These are phyloP conservation scores for Ascochyta fabae DNA, from an alignment of 2,329 filamentous ascomycete species.

Conservation along the genomic window DNA sequence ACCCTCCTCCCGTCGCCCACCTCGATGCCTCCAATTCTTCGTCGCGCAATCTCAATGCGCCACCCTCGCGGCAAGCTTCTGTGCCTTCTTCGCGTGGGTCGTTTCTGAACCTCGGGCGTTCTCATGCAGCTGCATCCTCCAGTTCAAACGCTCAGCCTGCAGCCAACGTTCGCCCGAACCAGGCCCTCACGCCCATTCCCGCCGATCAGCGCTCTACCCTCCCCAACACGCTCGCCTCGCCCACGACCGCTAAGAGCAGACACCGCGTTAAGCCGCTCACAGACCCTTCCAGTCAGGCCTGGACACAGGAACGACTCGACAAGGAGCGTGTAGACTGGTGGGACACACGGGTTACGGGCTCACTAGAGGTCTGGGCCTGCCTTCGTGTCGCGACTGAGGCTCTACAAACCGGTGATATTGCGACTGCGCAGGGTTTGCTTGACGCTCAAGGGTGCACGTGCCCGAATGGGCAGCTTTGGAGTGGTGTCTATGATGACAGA, in stretches of 20 bases:
- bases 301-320: slow-evolving; percentile 69
- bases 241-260: slow-evolving; percentile 21
- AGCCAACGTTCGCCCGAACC: slow-evolving; percentile 33
- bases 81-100: slow-evolving; percentile 9
- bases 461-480: slow-evolving; percentile 51
- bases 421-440: slow-evolving; percentile 76
- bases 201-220: slow-evolving; percentile 35
- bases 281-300: slow-evolving; percentile 27
- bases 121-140: neutral
- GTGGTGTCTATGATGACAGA: slow-evolving; percentile 53
- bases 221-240: slow-evolving; percentile 35
- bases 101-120: neutral
- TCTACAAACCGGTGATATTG: slow-evolving; percentile 61
- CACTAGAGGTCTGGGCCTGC: slow-evolving; percentile 80
- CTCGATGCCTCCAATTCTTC: slow-evolving; percentile 16
- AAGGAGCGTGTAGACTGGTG: slow-evolving; percentile 84
- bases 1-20: slow-evolving; percentile 9
- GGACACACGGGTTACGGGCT: slow-evolving; percentile 83
- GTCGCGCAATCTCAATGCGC: slow-evolving; percentile 28
- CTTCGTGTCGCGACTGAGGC: slow-evolving; percentile 71
- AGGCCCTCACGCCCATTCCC: slow-evolving; percentile 34
- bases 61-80: slow-evolving; percentile 17
- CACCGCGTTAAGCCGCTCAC: slow-evolving; percentile 30
- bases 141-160: slow-evolving; percentile 2
- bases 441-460: slow-evolving; percentile 70